These are phyloP conservation scores for Conringia planisiliqua DNA, from an alignment of 345 rosid species.

Conservation along the genomic window DNA sequence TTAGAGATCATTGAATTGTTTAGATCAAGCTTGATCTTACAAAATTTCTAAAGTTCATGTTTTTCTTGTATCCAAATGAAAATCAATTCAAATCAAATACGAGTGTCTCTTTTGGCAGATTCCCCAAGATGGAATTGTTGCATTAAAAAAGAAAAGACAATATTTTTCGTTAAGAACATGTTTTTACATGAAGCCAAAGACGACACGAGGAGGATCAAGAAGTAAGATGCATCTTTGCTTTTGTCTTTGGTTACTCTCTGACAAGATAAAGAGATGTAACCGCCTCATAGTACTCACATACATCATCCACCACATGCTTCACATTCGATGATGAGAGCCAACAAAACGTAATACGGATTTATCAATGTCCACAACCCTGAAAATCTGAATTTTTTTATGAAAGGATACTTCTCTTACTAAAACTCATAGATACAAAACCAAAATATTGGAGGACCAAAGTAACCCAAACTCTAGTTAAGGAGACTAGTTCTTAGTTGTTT, in stretches of 20 bases:
- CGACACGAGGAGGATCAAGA: neutral
- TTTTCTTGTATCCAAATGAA: neutral
- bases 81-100: neutral
- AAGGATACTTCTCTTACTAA: neutral
- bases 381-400: neutral
- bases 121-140: neutral
- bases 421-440: neutral
- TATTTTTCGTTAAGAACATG: neutral
- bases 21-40: neutral
- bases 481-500: neutral
- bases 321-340: neutral
- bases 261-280: constrained; percentile 1
- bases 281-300: neutral
- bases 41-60: neutral
- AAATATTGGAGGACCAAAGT: no score
- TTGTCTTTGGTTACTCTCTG: neutral
- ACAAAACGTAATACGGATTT: neutral
- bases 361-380: neutral
- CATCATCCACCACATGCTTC: neutral
- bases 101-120: neutral
- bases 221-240: neutral
- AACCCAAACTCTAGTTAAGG: no score
- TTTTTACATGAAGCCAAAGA: neutral
- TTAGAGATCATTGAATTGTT: neutral
- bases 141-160: neutral